Evolutionary conservation across 2,329 filamentous ascomycete species (phyloP).

Genomic region (Fusarium incarnatum): DNA sequence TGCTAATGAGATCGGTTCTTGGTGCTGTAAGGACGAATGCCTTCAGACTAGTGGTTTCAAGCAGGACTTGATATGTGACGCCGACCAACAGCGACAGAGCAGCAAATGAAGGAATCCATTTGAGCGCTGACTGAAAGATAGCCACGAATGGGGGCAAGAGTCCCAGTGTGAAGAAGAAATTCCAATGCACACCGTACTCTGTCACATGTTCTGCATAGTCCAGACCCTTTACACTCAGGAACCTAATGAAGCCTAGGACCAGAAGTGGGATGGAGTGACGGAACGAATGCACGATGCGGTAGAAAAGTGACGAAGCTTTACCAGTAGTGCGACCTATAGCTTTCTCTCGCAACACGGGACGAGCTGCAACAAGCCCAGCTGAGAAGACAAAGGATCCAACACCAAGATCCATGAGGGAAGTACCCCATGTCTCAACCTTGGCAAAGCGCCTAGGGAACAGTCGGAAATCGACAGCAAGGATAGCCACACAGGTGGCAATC

Average conservation of each 20-base stretch:
- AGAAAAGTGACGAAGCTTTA: constrained; percentile 60
- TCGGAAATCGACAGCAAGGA: constrained; percentile 95
- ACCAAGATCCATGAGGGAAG: constrained; percentile 97
- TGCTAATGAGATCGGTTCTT: constrained; percentile 80
- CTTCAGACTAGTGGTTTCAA: constrained; percentile 83
- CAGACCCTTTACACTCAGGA: constrained; percentile 90
- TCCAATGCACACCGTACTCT: constrained; percentile 99
- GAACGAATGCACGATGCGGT: constrained; percentile 73
- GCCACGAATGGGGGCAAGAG: constrained; percentile 91
- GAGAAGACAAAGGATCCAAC: constrained; percentile 98
- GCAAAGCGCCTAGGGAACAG: constrained; percentile 94
- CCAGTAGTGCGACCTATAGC: constrained; percentile 63
- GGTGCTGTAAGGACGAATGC: constrained; percentile 85
- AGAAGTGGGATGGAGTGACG: constrained; percentile 87
- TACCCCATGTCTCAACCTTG: constrained; percentile 99
- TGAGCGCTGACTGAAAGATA: constrained; percentile 78
- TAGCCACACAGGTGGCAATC: constrained; percentile 87
- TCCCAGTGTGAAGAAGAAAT: constrained; percentile 97
- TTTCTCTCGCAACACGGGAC: constrained; percentile 79
- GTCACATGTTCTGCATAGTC: constrained; percentile 98
- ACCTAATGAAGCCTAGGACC: constrained; percentile 80
- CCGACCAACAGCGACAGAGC: constrained; percentile 77
- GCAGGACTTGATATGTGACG: constrained; percentile 76
- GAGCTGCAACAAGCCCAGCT: constrained; percentile 88
- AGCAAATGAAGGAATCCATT: constrained; percentile 80